Percentiles rank a stretch among this genome's conserved stretches.
phyloP scores from a whole-genome alignment of 352 stramenopile species.

The Plasmopara viticola region DNA sequence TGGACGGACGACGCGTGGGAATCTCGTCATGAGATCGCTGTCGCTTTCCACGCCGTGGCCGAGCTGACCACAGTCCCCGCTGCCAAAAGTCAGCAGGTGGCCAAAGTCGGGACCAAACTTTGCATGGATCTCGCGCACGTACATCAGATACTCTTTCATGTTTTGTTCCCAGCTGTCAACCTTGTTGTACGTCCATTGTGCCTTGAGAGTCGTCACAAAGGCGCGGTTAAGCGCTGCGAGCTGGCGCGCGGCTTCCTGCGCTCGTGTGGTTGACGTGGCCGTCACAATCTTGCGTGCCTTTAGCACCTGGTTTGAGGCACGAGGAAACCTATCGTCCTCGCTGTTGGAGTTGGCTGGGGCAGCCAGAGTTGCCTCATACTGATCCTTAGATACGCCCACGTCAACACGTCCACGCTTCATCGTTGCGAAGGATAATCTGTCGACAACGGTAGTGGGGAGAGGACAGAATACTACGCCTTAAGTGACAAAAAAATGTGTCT shows the following conservation, averaged over 20 bases:
- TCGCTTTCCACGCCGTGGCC: conserved; percentile 81
- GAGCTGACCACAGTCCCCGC: conserved; percentile 90
- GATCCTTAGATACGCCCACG: conserved; percentile 65
- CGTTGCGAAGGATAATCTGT: not conserved
- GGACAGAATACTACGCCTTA: not conserved
- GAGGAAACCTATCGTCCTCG: conserved; percentile 20
- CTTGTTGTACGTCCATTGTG: conserved; percentile 60
- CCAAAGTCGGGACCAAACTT: conserved; percentile 48
- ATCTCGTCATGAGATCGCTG: conserved; percentile 68
- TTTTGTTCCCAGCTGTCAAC: conserved; percentile 62
- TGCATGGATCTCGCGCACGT: conserved; percentile 51
- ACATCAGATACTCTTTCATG: conserved; percentile 74
- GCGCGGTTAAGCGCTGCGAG: conserved; percentile 62
- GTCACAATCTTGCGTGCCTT: conserved; percentile 39
- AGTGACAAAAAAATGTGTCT: no score
- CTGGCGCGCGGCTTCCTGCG: conserved; percentile 45
- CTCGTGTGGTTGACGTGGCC: conserved; percentile 17
- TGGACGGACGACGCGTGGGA: conserved; percentile 43
- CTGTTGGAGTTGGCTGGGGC: conserved; percentile 1
- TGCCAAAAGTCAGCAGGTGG: conserved; percentile 79
- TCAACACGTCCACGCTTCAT: conserved; percentile 72
- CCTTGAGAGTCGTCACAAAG: conserved; percentile 52
- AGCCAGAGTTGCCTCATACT: conserved; percentile 46
- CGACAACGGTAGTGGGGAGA: not conserved
- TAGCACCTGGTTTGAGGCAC: conserved; percentile 43